Conservation (phyloP, 164 flowering plant species). For the Macadamia integrifolia region DNA sequence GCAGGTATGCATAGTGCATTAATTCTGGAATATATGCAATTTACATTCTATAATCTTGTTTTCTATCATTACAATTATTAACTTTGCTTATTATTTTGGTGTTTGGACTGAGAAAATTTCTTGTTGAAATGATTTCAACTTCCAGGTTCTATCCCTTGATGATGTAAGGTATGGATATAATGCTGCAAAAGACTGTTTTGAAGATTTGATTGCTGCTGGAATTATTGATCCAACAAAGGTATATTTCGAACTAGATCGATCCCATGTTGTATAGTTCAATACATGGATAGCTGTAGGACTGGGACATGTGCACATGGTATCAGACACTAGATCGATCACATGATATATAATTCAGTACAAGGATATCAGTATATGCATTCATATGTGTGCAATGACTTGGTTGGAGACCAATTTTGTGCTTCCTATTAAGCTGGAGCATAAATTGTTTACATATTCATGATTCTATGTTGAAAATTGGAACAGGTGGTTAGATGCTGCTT, state of each 20-base stretch:
- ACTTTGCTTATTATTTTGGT: not conserved
- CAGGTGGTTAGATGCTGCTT: constrained; percentile 85
- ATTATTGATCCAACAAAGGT: constrained; percentile 92
- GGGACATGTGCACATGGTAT: no score
- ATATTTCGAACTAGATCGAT: not conserved
- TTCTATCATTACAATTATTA: not conserved
- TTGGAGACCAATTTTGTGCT: not conserved
- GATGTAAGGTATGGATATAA: constrained; percentile 62
- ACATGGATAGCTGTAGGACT: no score
- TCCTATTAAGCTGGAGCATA: not conserved
- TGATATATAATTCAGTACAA: no score
- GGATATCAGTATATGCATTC: not conserved
- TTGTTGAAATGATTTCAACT: not conserved
- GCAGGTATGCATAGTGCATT: constrained; percentile 37
- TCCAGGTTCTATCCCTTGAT: constrained; percentile 55
- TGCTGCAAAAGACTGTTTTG: constrained; percentile 69
- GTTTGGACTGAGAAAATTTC: not conserved
- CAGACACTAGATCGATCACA: no score
- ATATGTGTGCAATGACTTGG: not conserved
- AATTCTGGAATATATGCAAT: not conserved
- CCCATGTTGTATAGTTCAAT: no score
- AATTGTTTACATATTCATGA: not conserved
- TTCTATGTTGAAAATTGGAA: constrained; percentile 2
- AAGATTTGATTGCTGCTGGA: constrained; percentile 72
- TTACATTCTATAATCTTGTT: not conserved